Evolutionary conservation across 345 rosid genomes (phyloP), one percentile per base, ranked within the genome.

Genomic region (thale cress (Arabidopsis thaliana)): DNA sequence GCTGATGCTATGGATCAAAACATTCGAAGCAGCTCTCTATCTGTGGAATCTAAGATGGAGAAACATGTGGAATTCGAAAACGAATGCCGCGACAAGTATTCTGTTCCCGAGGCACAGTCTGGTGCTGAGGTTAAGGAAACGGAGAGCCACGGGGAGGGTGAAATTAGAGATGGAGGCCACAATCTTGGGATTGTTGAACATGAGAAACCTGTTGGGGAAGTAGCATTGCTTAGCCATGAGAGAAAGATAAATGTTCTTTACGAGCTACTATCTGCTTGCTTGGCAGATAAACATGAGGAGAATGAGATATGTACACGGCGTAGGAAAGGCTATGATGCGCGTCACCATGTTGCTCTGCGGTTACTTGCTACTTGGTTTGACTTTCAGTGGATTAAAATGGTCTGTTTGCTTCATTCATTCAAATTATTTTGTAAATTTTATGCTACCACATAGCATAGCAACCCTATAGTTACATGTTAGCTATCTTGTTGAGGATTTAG

Each of bases 241-340:
- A 91, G 86, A 85, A 95, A 92, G 85, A 80, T 95, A 62, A 80
- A 81, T 46, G 92, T 90, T 79, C 89, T 95, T 11, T 89, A 86
- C 63, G 96, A 90, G 83, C 86, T 95, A 80, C 97, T 95, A 68
- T 85, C 97, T 33, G 97, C 93, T 77, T 95, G 96, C 84, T 83
- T 95, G 71, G 89, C 97, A 3, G 91, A 95, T 81, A 80, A 74
- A 55, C 78, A 70, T 55, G 90, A 85, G 55, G 84, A 84, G 40
- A 71, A 77, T 23, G 86, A 85, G 56, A 83, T 79, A 65, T 66
- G 75, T 75, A 73, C 84, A 33, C 79, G 79, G 34, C 74, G 48
- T 68, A 95, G 96, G 81, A 90, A 87, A 51, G 96, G 97, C 52
- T 95, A 90, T 85, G 97, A 95, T 82, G 91, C 97, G 46, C 87